These are phyloP conservation scores for Schizosaccharomyces octosporus DNA, from an alignment of 805 yeast species.

Conservation along the genomic window DNA sequence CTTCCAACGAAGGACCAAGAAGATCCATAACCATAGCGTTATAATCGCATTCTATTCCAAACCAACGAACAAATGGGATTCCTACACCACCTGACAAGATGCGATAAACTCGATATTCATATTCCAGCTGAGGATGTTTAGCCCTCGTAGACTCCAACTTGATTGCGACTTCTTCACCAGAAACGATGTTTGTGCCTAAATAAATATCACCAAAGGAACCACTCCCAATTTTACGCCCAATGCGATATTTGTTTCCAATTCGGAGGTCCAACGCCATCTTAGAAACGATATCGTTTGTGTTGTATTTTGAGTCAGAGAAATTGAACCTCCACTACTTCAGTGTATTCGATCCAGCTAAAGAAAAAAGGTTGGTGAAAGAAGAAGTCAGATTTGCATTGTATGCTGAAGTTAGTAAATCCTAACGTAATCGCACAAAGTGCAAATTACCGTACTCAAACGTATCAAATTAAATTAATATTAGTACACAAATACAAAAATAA, in stretches of 20 bases:
- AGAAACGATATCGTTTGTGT: no score
- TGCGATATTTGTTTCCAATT: conserved; percentile 70
- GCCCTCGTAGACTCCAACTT: conserved; percentile 75
- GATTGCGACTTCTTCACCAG: conserved; percentile 95
- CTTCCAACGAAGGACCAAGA: conserved; percentile 86
- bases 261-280: conserved; percentile 3
- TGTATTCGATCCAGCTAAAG: no score
- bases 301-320: no score
- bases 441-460: no score
- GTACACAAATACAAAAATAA: no score
- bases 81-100: conserved; percentile 92
- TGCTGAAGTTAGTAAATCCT: no score
- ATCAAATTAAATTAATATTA: no score
- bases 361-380: no score
- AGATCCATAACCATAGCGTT: conserved; percentile 92
- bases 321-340: no score
- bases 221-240: conserved; percentile 85
- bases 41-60: conserved; percentile 86
- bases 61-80: conserved; percentile 90
- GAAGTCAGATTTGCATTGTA: no score
- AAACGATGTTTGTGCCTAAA: conserved; percentile 62
- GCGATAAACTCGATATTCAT: conserved; percentile 87
- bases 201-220: conserved; percentile 97
- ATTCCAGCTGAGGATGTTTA: conserved; percentile 88
- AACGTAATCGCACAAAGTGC: no score